A percentile compares a stretch with the other conserved stretches of the same genome.
These are phyloP conservation scores for Anisodus acutangulus DNA, from an alignment of 257 asterid species.

Conservation along the genomic window DNA sequence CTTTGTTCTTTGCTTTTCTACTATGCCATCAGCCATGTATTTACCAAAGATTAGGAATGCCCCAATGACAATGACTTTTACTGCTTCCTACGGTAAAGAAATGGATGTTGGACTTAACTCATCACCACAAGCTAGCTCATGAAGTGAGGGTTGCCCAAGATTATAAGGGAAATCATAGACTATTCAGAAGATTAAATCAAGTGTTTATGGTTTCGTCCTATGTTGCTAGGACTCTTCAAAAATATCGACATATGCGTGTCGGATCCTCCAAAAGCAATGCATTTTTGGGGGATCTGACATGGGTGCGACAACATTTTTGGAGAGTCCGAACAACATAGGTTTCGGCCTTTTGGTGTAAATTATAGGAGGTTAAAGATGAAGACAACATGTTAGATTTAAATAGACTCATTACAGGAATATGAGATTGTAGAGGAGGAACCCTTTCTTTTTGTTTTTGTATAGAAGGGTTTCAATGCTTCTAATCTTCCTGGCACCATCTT, in stretches of 20 bases:
- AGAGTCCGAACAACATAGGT: too few relatives aligned
- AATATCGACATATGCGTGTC: too few relatives aligned
- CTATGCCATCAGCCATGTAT: background rate
- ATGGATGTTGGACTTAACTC: too few relatives aligned
- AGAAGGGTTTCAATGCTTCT: background rate
- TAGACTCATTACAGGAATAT: background rate
- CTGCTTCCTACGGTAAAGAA: too few relatives aligned
- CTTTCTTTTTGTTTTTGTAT: background rate
- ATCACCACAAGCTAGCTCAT: too few relatives aligned
- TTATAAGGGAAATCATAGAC: background rate
- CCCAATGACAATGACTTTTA: background rate
- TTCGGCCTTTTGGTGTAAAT: background rate
- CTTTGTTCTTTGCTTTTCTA: background rate
- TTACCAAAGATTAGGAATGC: background rate
- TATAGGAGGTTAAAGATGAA: background rate
- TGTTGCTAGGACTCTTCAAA: too few relatives aligned
- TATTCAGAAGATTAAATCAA: background rate
- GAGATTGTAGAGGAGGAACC: background rate
- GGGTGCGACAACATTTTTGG: too few relatives aligned
- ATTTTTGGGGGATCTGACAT: too few relatives aligned
- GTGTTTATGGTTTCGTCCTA: background rate
- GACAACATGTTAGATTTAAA: background rate
- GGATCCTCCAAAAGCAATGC: too few relatives aligned
- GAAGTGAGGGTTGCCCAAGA: too few relatives aligned
- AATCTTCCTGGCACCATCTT: background rate